These are phyloP conservation scores for Ceratobasidium sp. DNA, from an alignment of 1,284 basidiomycete species.

Conservation along the genomic window DNA sequence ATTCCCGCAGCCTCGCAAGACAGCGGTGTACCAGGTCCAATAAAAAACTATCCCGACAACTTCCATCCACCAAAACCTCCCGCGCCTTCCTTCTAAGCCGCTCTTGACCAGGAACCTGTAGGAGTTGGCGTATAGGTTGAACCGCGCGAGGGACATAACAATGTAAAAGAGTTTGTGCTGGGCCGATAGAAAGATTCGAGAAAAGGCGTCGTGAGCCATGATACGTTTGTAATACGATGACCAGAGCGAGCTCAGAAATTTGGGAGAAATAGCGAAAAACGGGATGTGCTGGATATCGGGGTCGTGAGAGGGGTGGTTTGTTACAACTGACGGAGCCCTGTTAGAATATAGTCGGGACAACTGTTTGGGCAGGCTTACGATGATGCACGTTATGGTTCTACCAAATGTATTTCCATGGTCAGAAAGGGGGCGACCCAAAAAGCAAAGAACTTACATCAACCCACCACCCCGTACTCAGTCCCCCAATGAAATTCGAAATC, in stretches of 20 bases:
- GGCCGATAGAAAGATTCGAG: conserved; percentile 73
- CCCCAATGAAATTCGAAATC: conserved; percentile 90
- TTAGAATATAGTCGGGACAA: conserved; percentile 9
- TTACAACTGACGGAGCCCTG: conserved; percentile 73
- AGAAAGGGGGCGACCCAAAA: not conserved
- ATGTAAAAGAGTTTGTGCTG: conserved; percentile 97
- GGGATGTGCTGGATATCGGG: conserved; percentile 96
- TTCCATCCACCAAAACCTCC: conserved; percentile 81
- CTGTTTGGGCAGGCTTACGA: conserved; percentile 54
- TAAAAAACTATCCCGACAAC: conserved; percentile 74
- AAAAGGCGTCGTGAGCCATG: conserved; percentile 80
- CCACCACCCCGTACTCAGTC: conserved; percentile 98
- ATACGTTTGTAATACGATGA: conserved; percentile 95
- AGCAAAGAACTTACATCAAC: conserved; percentile 75
- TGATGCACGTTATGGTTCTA: conserved; percentile 99
- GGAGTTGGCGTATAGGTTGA: conserved; percentile 94
- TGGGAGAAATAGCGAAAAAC: conserved; percentile 93
- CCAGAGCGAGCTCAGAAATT: conserved; percentile 87
- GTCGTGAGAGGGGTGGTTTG: conserved; percentile 97
- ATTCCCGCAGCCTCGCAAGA: conserved; percentile 71
- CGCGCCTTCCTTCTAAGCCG: conserved; percentile 67
- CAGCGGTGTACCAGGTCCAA: conserved; percentile 79
- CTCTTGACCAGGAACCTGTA: conserved; percentile 80
- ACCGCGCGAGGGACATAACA: conserved; percentile 90
- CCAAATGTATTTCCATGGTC: conserved; percentile 43